Percentiles rank a stretch among this genome's conserved stretches.
These are phyloP conservation scores for Nissolia schottii DNA, from an alignment of 306 rosid species.

Conservation along the genomic window DNA sequence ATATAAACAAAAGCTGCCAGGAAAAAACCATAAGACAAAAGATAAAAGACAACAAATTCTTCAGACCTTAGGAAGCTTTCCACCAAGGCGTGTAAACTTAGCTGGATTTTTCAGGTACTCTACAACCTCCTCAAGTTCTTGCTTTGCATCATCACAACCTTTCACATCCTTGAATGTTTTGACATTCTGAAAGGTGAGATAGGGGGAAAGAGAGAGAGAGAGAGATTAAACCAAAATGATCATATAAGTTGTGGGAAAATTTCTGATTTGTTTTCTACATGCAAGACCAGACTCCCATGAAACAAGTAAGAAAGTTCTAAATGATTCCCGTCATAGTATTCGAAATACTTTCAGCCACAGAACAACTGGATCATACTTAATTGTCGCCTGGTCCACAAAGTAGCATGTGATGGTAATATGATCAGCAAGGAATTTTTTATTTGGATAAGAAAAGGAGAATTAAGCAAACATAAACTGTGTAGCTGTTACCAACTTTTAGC, in stretches of 20 bases:
- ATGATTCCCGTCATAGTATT: constrained; percentile 3
- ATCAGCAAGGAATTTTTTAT: neutral
- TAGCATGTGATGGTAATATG: neutral
- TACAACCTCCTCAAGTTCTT: constrained; percentile 98
- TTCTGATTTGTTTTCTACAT: constrained; percentile 6
- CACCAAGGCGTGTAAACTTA: constrained; percentile 97
- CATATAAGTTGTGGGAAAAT: neutral
- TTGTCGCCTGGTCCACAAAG: neutral
- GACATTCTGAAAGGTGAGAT: constrained; percentile 60
- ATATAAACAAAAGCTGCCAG: neutral
- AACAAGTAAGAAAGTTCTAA: constrained; percentile 18
- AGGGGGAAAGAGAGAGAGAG: neutral
- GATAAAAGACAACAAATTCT: neutral
- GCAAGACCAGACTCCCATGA: neutral
- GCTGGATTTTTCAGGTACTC: constrained; percentile 94
- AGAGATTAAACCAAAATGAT: neutral
- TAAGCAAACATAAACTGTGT: no score
- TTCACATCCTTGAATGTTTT: constrained; percentile 98
- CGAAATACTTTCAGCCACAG: constrained; percentile 11
- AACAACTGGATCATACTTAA: no score
- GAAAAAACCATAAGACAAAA: neutral
- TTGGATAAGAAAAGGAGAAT: neutral
- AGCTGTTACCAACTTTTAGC: no score
- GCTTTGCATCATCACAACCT: constrained; percentile 99
- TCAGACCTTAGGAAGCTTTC: constrained; percentile 95